Base-by-base conservation (phyloP, 75 land plant genomes). In the Pinus albicaulis region DNA sequence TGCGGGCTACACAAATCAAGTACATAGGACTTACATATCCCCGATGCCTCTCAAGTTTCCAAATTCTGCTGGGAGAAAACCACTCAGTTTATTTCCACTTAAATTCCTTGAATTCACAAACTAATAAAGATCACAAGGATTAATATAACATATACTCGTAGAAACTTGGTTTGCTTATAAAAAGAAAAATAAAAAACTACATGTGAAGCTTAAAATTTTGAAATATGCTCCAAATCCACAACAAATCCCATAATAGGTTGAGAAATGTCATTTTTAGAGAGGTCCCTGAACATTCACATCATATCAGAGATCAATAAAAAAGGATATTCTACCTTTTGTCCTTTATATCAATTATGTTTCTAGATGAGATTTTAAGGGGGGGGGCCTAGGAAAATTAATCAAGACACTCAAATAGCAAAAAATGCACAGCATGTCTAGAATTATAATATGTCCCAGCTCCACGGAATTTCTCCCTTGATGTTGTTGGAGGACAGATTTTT, bases 211-310 rank as follows among this genome's bases (percentile, higher is more conserved):
- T 75, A 91, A 93, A 95, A 72, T 66, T 81, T 91, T 34, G 92
- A 80, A 53, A 97, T 88, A 81, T 97, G 99, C 72, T 97, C 99
- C 72, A 97, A 78, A 76, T 86, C 89, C 69, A 98, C 99, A 76
- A 97, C 77, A 19, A 95, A 88, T 41, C 86, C 76, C 38, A 98
- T 95, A 72, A 97, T 89, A 3, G 87, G 59, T 25, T 97, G 97
- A 80, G 70, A 85, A 55, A 96, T 86, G 56, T 82, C 73, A 72
- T 92, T 94, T 36, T 77, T 75, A 25, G 98, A 92, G 12, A 95
- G 71, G 65, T 95, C 95, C 76, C 97, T 94, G 82, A n/a, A 48
- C 7, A 65, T 44, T 72, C 19, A 65, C 56, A 26, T 23, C 34
- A 62, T 25, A 76, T 38, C 48, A 3, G 6, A 25, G 17, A 26